Base-by-base conservation (phyloP, 768 basidiomycete genomes). In the Lactifluus hygrophoroides region DNA sequence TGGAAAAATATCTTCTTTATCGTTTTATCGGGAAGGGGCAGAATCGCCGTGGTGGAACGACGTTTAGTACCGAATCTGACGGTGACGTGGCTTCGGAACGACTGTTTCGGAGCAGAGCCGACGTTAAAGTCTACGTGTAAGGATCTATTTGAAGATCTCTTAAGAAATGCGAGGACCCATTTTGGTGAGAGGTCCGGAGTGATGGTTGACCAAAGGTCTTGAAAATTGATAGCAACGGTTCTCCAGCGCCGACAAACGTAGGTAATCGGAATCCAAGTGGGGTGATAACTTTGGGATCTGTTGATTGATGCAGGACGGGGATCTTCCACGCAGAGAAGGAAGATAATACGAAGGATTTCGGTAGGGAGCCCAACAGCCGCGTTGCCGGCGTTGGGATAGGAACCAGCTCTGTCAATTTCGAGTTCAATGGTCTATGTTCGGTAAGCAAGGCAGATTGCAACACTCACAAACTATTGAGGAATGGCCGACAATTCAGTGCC, bases 201-300 rank as follows among this genome's bases (percentile, higher is more conserved):
- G 21, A 54, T 44, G 8, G 43, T 46, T 17, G 53, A 45, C 53
- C 53, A 54, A 3, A 54, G 34, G 13, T 46, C 30, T 34, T 34
- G 53, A 32, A 54, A 54, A 34, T 5, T 8, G 32, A 54, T 30
- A 17, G 53, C 53, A 25, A 37, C 43, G 5, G 43, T n/a, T 16
- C 53, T 28, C 53, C 53, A 54, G 23, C 53, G 53, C 34, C 53
- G 53, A 46, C 53, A 54, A 1, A 54, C 44, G 28, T 54, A 35
- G 17, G 53, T 37, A 32, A 54, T 54, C 5, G 53, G 27, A 6
- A 46, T 19, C 53, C 53, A 54, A 17, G 28, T n/a, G 17, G 53
- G 53, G 23, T 43, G 44, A 25, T 40, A 34, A 23, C 14, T 34
- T 14, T 53, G 51, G n/a, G 30, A 23, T 7, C 23, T 17, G 30